Conservation (phyloP, 2,329 filamentous ascomycete species). For the Exophiala sp. region DNA sequence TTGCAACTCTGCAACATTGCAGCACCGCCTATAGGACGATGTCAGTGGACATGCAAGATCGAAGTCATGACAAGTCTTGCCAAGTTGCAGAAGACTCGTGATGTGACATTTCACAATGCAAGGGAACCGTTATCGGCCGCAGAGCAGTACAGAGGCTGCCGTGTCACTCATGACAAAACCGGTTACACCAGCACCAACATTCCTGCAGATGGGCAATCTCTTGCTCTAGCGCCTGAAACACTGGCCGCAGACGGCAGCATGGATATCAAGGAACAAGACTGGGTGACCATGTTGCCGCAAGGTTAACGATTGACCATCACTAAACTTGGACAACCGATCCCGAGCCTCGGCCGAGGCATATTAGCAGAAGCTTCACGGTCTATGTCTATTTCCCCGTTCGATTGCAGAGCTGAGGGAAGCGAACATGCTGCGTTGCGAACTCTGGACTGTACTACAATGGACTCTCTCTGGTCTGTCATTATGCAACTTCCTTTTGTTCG, state of each 20-base stretch:
- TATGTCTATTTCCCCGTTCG: constrained; percentile 44
- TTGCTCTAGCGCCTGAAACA: not conserved
- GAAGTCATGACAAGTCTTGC: no score
- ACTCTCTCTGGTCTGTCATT: constrained; percentile 45
- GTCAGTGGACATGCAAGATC: no score
- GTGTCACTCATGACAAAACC: no score
- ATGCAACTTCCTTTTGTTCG: constrained; percentile 49
- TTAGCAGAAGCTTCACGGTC: constrained; percentile 38
- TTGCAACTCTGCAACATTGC: no score
- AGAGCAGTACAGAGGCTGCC: no score
- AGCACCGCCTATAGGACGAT: no score
- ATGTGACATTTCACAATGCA: no score
- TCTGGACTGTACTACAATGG: constrained; percentile 53
- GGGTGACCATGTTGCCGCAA: not conserved
- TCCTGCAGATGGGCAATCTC: not conserved
- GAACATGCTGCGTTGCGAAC: constrained; percentile 40
- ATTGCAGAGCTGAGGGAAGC: constrained; percentile 49
- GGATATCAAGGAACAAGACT: not conserved
- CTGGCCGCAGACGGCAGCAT: not conserved
- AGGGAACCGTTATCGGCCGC: no score
- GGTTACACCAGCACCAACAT: no score
- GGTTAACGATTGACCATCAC: constrained; percentile 45
- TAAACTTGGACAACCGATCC: constrained; percentile 50
- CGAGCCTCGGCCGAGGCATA: constrained; percentile 44
- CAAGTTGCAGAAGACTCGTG: no score